Evolutionary conservation across 768 basidiomycete species (phyloP).

Genomic region (Tylopilus sp.): DNA sequence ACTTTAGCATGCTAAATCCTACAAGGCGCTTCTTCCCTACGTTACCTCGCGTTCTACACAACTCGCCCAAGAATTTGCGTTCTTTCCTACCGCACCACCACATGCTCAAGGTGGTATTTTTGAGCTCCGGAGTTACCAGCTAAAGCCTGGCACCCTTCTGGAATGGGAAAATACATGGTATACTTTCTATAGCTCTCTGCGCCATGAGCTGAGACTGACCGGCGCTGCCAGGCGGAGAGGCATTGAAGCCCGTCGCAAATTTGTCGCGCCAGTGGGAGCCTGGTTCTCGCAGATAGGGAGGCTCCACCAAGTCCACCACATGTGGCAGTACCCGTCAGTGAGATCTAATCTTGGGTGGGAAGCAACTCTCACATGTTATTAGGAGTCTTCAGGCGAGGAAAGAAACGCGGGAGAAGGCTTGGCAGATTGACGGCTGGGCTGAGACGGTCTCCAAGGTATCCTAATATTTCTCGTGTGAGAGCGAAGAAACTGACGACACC

Average conservation of each 20-base stretch:
- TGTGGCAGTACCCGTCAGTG: constrained; percentile 94
- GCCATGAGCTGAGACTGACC: constrained; percentile 1
- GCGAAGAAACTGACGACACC: constrained; percentile 1
- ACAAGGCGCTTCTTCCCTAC: constrained; percentile 73
- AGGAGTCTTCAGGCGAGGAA: constrained; percentile 80
- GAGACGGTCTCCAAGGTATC: constrained; percentile 86
- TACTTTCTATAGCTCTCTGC: constrained; percentile 12
- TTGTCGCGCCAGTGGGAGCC: constrained; percentile 83
- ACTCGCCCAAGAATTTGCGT: constrained; percentile 91
- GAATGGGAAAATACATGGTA: constrained; percentile 97
- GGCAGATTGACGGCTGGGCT: constrained; percentile 94
- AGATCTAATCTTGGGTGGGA: constrained; percentile 4
- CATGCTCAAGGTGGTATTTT: constrained; percentile 87
- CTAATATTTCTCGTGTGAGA: constrained; percentile 14
- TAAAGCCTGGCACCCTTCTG: constrained; percentile 84
- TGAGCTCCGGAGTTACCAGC: constrained; percentile 85
- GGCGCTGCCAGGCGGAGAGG: constrained; percentile 69
- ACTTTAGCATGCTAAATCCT: constrained; percentile 60
- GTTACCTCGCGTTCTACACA: constrained; percentile 71
- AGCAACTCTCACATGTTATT: constrained; percentile 10
- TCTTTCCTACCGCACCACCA: constrained; percentile 89
- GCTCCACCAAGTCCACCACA: constrained; percentile 87
- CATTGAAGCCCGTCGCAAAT: constrained; percentile 88
- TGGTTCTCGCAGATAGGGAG: constrained; percentile 90
- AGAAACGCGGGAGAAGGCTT: constrained; percentile 82